phyloP scores from a whole-genome alignment of 139 green algal genomes.

The Cymbomonas tetramitiformis region DNA sequence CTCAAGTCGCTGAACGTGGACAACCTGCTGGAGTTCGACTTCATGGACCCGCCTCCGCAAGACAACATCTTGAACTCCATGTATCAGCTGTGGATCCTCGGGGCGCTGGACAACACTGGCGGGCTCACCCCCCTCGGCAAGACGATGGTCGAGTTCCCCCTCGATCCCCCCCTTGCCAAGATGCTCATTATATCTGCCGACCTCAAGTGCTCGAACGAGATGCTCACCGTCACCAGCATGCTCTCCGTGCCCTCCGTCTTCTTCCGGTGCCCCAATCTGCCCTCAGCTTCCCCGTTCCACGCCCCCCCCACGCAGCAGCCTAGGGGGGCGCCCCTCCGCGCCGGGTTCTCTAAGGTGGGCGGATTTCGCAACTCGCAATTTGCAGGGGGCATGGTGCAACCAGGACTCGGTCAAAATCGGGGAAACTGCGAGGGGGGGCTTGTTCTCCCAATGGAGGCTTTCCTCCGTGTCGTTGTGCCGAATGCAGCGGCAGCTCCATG shows the following conservation, averaged over 20 bases:
- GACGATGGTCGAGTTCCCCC: slow-evolving; percentile 97
- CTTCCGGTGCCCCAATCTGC: no score
- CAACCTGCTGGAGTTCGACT: slow-evolving; percentile 93
- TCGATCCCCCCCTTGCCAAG: slow-evolving; percentile 92
- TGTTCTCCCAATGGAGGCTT: no score
- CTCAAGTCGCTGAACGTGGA: slow-evolving; percentile 87
- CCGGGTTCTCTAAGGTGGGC: no score
- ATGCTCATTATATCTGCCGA: slow-evolving; percentile 87
- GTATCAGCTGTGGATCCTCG: slow-evolving; percentile 92
- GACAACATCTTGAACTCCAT: slow-evolving; percentile 51
- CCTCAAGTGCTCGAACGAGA: slow-evolving; percentile 86
- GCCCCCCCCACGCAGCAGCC: no score
- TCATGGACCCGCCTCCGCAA: slow-evolving; percentile 90
- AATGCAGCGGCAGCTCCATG: no score
- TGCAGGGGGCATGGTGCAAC: no score
- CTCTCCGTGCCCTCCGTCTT: slow-evolving; percentile 87
- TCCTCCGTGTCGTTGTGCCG: no score
- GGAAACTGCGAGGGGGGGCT: no score
- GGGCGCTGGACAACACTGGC: slow-evolving; percentile 81
- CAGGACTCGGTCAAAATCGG: no score
- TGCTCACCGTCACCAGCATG: slow-evolving; percentile 93
- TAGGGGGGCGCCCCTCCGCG: no score
- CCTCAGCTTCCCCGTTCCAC: no score
- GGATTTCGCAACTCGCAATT: no score
- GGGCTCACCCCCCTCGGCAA: slow-evolving; percentile 83